Evolutionary conservation across 2,329 filamentous ascomycete species (phyloP), one percentile per base, ranked within the genome.

Genomic region (Teratosphaeria gauchensis): DNA sequence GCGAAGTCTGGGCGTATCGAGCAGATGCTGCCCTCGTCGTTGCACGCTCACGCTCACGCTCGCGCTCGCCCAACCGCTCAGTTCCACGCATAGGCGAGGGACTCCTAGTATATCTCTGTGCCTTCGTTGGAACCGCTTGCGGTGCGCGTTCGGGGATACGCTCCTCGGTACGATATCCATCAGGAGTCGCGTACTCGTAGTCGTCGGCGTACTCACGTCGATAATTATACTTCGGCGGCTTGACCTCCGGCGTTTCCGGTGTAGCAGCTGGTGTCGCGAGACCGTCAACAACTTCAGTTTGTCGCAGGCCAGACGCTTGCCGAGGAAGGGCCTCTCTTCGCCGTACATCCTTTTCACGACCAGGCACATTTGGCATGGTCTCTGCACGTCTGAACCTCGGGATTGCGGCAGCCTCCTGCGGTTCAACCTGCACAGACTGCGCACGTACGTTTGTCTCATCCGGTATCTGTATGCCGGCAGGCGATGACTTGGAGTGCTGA

Each of bases 371-470:
- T 24, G 70, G 76, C 76, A 76, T 77, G 0, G 75, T 78, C 55
- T 78, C 71, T 31, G 76, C 70, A 59, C 77, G 76, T 55, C 67
- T 71, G 52, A 77, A 67, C 38, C 58, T 59, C 28, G 74, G 70
- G 3, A 69, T 70, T 14, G 54, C 54, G 24, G 56, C 54, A 31
- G 55, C 38, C 16, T 67, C 66, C 12, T 63, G 59, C 21, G 59
- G 56, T 2, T 68, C 66, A 8, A 58, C 54, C 55, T 71, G 68
- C 19, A 71, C 51, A 14, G 70, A 71, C 19, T 65, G 59, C 16
- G 68, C 61, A 30, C 69, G 68, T 30, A 56, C 61, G 53, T 67
- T 66, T 16, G 66, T 64, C 11, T 60, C 54, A 53, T 24, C 51
- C 21, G 68, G 63, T 9, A 68, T 59, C 24, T 63, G 64, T 28